Percentiles rank a stretch among this genome's conserved stretches.
Evolutionary conservation across 164 flowering plant species (phyloP).

Genomic region (Brasenia schreberi): DNA sequence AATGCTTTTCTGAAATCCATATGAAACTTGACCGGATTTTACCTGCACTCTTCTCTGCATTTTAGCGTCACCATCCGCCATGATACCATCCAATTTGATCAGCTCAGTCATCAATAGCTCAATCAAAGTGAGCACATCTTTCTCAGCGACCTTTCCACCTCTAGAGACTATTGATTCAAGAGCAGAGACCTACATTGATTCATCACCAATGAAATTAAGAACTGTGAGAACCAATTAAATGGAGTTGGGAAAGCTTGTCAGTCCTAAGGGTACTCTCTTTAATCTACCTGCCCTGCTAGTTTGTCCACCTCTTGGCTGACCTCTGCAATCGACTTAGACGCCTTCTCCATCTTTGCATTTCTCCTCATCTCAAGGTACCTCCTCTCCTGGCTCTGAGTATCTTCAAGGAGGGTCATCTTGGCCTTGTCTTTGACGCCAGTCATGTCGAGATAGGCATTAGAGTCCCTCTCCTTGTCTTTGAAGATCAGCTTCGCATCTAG

Average conservation of each 20-base stretch:
- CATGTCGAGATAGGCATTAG: slow-evolving; percentile 52
- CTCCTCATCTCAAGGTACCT: slow-evolving; percentile 62
- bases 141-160: slow-evolving; percentile 70
- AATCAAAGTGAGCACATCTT: slow-evolving; percentile 40
- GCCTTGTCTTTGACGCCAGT: slow-evolving; percentile 73
- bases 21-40: slow-evolving; percentile 1
- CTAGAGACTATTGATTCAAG: slow-evolving; percentile 49
- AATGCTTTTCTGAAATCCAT: background rate
- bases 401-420: slow-evolving; percentile 64
- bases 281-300: slow-evolving; percentile 57
- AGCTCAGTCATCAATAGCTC: slow-evolving; percentile 83
- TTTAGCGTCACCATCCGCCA: slow-evolving; percentile 74
- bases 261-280: background rate
- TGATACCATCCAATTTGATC: slow-evolving; percentile 66
- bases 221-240: no score
- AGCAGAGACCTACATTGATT: slow-evolving; percentile 56
- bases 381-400: slow-evolving; percentile 64
- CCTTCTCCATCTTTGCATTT: slow-evolving; percentile 67
- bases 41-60: slow-evolving; percentile 94
- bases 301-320: slow-evolving; percentile 75
- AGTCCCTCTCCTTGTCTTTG: slow-evolving; percentile 79
- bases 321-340: slow-evolving; percentile 56
- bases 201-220: background rate
- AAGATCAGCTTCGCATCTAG: slow-evolving; percentile 64
- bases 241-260: background rate